phyloP scores from a whole-genome alignment of 2,329 filamentous ascomycete species.

The Hymenoscyphus albidus region DNA sequence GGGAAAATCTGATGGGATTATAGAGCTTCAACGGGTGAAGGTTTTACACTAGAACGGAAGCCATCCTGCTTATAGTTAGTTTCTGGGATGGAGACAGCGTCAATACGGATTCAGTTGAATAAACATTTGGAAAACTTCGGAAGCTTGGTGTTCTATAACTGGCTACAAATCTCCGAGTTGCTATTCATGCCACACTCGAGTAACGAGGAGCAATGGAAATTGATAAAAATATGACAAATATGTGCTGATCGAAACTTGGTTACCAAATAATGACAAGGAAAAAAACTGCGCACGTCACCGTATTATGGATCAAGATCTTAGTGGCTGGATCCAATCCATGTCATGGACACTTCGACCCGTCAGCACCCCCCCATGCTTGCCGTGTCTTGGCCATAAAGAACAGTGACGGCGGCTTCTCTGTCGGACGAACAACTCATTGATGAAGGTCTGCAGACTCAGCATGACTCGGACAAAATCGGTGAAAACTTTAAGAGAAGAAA shows the following conservation, averaged over 20 bases:
- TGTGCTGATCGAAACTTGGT: not conserved
- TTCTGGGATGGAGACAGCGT: no score
- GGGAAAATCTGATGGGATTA: not conserved
- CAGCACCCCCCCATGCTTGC: not conserved
- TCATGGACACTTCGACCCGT: not conserved
- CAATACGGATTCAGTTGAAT: no score
- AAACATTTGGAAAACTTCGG: not conserved
- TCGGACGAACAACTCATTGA: not conserved
- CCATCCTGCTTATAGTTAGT: no score
- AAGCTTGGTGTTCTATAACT: not conserved
- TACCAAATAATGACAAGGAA: not conserved
- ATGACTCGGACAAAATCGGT: not conserved
- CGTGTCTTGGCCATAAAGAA: not conserved
- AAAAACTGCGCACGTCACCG: not conserved
- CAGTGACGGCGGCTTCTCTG: not conserved
- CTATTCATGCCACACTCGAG: not conserved
- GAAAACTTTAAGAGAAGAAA: no score
- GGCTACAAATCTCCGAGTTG: not conserved
- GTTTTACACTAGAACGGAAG: no score
- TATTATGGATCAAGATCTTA: not conserved
- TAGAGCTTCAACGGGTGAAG: not conserved
- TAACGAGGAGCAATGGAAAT: not conserved
- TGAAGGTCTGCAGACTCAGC: not conserved
- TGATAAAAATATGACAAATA: not conserved
- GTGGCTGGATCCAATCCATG: not conserved